phyloP scores from a whole-genome alignment of 1,139 yeast species.

The Candida sojae region DNA sequence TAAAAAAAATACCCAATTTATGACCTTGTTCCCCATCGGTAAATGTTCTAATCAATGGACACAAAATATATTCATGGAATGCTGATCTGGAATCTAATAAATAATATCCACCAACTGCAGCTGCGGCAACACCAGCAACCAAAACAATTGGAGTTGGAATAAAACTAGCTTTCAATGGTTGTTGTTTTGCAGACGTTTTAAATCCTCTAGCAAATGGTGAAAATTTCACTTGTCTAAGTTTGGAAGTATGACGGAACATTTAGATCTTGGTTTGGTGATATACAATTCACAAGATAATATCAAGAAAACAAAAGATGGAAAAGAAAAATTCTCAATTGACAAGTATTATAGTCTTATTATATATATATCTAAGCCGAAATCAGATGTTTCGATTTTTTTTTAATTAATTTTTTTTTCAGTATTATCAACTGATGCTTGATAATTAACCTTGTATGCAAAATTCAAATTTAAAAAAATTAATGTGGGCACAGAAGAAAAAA shows the following conservation, averaged over 20 bases:
- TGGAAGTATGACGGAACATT: background rate
- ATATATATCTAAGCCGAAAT: background rate
- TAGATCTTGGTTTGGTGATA: background rate
- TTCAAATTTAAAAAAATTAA: too few species aligned
- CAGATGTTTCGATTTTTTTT: background rate
- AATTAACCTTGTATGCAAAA: too few species aligned
- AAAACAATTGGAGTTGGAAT: slow-evolving; percentile 29
- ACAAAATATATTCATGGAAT: slow-evolving; percentile 73
- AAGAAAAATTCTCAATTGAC: background rate
- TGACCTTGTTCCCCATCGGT: slow-evolving; percentile 89
- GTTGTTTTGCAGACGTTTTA: background rate
- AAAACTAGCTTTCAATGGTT: slow-evolving; percentile 22
- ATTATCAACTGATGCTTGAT: background rate
- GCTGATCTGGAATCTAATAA: slow-evolving; percentile 78
- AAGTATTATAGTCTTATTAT: background rate
- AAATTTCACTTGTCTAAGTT: background rate
- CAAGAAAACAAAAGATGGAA: background rate
- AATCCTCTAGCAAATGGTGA: slow-evolving; percentile 1
- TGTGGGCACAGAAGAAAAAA: background rate
- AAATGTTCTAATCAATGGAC: slow-evolving; percentile 72
- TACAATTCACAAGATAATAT: too few species aligned
- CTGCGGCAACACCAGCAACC: slow-evolving; percentile 27
- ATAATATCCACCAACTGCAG: slow-evolving; percentile 37
- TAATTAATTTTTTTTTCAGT: background rate
- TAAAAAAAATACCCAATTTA: slow-evolving; percentile 63